phyloP scores from a whole-genome alignment of 1,284 basidiomycete genomes.

The Blastosporella zonata region DNA sequence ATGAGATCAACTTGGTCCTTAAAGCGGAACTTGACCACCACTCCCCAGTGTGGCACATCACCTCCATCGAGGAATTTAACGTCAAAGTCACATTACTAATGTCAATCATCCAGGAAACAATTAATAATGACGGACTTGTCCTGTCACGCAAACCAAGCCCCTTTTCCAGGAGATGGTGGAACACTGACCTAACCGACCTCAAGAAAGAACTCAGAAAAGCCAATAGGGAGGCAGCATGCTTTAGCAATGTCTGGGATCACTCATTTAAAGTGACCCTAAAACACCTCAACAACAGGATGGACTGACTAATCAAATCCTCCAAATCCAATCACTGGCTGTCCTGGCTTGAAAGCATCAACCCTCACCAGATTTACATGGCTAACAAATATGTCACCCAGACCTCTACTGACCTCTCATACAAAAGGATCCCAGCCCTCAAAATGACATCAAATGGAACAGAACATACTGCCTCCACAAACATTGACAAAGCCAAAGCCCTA shows the following conservation, averaged over 20 bases:
- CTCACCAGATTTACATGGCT: background rate
- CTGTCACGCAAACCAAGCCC: background rate
- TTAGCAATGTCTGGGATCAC: background rate
- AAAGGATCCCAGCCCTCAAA: constrained; percentile 3
- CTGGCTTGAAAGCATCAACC: constrained; percentile 1
- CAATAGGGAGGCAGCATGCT: no score
- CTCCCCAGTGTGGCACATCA: background rate
- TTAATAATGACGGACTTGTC: background rate
- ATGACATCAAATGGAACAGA: background rate
- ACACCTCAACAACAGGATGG: background rate
- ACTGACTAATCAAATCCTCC: background rate
- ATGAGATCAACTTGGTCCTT: background rate
- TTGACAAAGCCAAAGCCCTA: background rate
- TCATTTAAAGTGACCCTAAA: background rate
- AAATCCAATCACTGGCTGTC: background rate
- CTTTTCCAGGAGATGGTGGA: background rate
- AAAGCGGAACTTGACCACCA: background rate
- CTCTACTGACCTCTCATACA: constrained; percentile 1
- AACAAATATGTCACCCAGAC: constrained; percentile 6
- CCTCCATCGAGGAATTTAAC: background rate
- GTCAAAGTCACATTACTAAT: background rate
- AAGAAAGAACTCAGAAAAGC: background rate
- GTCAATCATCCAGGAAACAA: background rate
- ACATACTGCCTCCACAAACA: background rate
- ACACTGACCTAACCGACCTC: background rate